These are phyloP conservation scores for Neoboletus subvelutipes DNA, from an alignment of 768 basidiomycete species.

Conservation along the genomic window DNA sequence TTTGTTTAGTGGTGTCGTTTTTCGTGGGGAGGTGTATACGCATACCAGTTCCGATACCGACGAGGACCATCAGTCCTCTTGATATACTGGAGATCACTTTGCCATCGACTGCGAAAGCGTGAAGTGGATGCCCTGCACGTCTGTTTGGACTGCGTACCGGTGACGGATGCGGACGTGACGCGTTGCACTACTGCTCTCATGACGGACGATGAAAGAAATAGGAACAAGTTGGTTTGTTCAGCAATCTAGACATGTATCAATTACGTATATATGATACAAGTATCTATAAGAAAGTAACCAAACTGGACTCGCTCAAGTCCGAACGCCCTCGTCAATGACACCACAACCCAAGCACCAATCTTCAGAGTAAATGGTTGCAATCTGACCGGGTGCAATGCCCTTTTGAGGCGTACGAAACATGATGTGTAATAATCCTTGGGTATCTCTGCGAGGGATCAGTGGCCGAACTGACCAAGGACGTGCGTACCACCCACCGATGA, in stretches of 20 bases:
- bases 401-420: conserved; percentile 58
- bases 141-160: conserved; percentile 46
- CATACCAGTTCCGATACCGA: conserved; percentile 84
- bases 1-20: conserved; percentile 4
- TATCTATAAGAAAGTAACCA: not conserved
- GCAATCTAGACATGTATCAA: not conserved
- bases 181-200: conserved; percentile 90
- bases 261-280: not conserved
- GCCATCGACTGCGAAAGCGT: conserved; percentile 61
- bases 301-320: conserved; percentile 3
- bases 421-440: conserved; percentile 36
- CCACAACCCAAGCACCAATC: conserved; percentile 87
- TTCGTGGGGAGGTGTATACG: not conserved
- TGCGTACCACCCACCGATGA: conserved; percentile 39
- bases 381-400: conserved; percentile 78
- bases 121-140: not conserved
- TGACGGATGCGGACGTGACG: conserved; percentile 81
- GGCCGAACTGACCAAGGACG: not conserved
- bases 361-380: conserved; percentile 68
- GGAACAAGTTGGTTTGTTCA: not conserved
- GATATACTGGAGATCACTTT: conserved; percentile 80
- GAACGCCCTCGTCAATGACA: conserved; percentile 43
- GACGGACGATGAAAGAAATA: not conserved
- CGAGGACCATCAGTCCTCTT: conserved; percentile 83
- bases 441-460: conserved; percentile 19